phyloP scores from a whole-genome alignment of 306 rosid species.

The Trifolium subterraneum region DNA sequence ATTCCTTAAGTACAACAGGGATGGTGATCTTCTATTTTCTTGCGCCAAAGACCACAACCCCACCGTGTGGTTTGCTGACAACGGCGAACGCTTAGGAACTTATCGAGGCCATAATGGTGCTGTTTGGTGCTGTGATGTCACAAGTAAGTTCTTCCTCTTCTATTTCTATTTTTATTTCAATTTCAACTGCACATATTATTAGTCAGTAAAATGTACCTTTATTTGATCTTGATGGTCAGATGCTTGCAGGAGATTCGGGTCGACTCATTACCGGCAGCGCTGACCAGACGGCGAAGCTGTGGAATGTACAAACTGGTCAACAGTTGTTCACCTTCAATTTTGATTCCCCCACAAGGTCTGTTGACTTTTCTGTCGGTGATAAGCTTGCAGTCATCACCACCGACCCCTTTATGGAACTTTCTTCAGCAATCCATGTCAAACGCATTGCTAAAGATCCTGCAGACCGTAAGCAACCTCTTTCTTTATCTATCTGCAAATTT shows the following conservation, averaged over 20 bases:
- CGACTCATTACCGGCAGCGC: conserved; percentile 83
- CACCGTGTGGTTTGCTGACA: conserved; percentile 96
- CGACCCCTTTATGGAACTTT: conserved; percentile 74
- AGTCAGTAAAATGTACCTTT: background rate
- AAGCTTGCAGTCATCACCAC: conserved; percentile 69
- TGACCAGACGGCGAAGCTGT: conserved; percentile 76
- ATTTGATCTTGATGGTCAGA: background rate
- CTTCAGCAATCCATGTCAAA: conserved; percentile 83
- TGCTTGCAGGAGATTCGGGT: conserved; percentile 61
- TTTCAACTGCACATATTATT: background rate
- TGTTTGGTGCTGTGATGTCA: conserved; percentile 95
- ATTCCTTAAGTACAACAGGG: conserved; percentile 82
- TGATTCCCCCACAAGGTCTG: conserved; percentile 76
- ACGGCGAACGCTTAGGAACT: conserved; percentile 91
- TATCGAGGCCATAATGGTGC: conserved; percentile 95
- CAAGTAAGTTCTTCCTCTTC: conserved; percentile 51
- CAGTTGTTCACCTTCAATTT: conserved; percentile 73
- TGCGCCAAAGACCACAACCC: conserved; percentile 91
- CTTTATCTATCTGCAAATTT: background rate
- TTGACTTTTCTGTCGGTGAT: conserved; percentile 73
- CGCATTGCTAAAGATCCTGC: conserved; percentile 59
- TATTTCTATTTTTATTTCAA: background rate
- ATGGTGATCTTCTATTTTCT: conserved; percentile 89
- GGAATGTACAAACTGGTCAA: conserved; percentile 84
- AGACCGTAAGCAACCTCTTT: conserved; percentile 55